A percentile compares a stretch with the other conserved stretches of the same genome.
Evolutionary conservation across 2,329 filamentous ascomycete species (phyloP).

Genomic region (Tolypocladium sp.): DNA sequence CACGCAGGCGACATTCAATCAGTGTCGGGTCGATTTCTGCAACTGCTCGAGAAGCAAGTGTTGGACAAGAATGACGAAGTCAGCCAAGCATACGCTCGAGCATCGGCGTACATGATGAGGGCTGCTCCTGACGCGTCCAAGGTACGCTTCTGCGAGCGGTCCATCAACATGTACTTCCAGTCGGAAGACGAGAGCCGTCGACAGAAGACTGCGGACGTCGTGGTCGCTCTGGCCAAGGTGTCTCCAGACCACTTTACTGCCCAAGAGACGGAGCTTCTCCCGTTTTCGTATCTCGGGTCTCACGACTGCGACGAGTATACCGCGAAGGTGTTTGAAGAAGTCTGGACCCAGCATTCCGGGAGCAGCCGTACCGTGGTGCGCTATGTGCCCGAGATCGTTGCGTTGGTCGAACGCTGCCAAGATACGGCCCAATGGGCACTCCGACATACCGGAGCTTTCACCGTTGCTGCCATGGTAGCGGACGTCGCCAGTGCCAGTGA

Average conservation of each 20-base stretch:
- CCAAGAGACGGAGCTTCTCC: conserved; percentile 66
- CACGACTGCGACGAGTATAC: conserved; percentile 79
- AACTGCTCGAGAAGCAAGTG: conserved; percentile 68
- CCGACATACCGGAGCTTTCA: conserved; percentile 78
- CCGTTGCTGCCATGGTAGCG: conserved; percentile 63
- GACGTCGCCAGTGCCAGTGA: conserved; percentile 54
- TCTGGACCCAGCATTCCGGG: conserved; percentile 87
- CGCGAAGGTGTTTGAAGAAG: conserved; percentile 68
- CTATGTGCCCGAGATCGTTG: conserved; percentile 75
- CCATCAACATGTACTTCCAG: conserved; percentile 67
- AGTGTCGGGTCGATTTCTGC: conserved; percentile 67
- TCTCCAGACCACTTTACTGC: conserved; percentile 81
- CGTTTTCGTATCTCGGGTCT: conserved; percentile 80
- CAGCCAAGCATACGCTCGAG: conserved; percentile 76
- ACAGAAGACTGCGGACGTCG: conserved; percentile 71
- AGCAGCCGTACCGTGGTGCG: conserved; percentile 72
- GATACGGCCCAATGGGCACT: conserved; percentile 81
- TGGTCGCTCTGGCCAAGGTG: conserved; percentile 74
- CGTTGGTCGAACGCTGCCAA: conserved; percentile 57
- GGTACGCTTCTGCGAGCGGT: conserved; percentile 39
- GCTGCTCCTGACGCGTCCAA: conserved; percentile 40
- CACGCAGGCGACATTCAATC: conserved; percentile 67
- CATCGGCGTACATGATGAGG: conserved; percentile 76
- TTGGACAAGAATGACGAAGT: conserved; percentile 93
- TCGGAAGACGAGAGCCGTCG: conserved; percentile 70